Conservation (phyloP, 805 yeast genomes). For the Yarrowia phangngaensis region DNA sequence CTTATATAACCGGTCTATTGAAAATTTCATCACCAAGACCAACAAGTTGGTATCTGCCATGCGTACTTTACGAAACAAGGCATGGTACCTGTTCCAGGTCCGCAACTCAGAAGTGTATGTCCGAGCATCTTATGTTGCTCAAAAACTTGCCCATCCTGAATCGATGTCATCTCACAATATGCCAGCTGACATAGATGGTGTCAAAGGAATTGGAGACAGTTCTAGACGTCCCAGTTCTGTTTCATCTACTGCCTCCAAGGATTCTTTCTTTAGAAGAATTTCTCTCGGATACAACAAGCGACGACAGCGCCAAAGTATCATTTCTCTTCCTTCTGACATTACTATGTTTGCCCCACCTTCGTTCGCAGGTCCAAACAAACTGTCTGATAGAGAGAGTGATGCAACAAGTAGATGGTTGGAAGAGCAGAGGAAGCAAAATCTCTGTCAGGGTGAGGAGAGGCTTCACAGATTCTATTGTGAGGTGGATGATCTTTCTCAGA, state of each 20-base stretch:
- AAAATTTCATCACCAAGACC: conserved; percentile 14
- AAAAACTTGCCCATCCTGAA: conserved; percentile 24
- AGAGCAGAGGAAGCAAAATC: conserved; percentile 37
- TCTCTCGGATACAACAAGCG: conserved; percentile 27
- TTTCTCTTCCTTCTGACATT: conserved; percentile 34
- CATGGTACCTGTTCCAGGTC: conserved; percentile 35
- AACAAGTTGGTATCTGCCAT: conserved; percentile 21
- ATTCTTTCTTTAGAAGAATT: conserved; percentile 33
- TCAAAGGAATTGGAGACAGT: not conserved
- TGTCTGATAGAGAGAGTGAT: conserved; percentile 40
- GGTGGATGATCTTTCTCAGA: conserved; percentile 35
- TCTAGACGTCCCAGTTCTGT: conserved; percentile 20
- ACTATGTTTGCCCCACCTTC: conserved; percentile 37
- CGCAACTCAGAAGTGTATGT: conserved; percentile 31
- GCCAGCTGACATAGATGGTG: conserved; percentile 21
- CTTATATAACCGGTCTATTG: conserved; percentile 18
- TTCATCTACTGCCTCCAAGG: conserved; percentile 29
- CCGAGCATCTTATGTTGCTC: conserved; percentile 35
- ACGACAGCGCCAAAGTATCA: conserved; percentile 33
- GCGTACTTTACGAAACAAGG: conserved; percentile 31
- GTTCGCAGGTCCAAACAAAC: conserved; percentile 35
- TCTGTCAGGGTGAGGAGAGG: conserved; percentile 40
- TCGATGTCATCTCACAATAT: conserved; percentile 4
- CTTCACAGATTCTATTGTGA: conserved; percentile 40
- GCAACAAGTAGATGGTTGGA: conserved; percentile 35